phyloP scores from a whole-genome alignment of 371 early-diverging fungal species.

The Phascolomyces articulosus region DNA sequence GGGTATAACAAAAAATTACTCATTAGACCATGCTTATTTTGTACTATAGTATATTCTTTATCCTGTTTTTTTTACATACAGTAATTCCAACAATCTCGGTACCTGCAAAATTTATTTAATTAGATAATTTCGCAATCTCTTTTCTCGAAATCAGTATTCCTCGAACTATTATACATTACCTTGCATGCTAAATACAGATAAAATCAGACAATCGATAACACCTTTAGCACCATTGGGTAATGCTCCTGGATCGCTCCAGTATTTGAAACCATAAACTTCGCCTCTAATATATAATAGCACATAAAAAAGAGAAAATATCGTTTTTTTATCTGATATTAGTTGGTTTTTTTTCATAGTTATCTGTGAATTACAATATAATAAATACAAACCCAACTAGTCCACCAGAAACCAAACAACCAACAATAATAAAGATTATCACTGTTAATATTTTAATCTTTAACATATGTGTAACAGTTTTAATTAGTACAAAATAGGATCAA shows the following conservation, averaged over 20 bases:
- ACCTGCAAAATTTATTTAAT: slow-evolving; percentile 44
- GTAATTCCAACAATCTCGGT: slow-evolving; percentile 73
- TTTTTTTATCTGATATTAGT: too few relatives aligned
- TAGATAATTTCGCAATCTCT: neutral
- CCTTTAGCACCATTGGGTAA: slow-evolving; percentile 76
- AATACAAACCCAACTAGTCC: slow-evolving; percentile 39
- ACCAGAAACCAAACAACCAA: slow-evolving; percentile 55
- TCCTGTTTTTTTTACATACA: slow-evolving; percentile 7
- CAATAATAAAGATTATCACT: slow-evolving; percentile 71
- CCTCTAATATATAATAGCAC: slow-evolving; percentile 45
- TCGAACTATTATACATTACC: neutral
- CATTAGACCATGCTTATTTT: neutral
- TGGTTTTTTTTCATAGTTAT: neutral
- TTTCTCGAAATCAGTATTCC: too few relatives aligned
- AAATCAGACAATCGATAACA: slow-evolving; percentile 68
- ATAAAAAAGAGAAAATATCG: too few relatives aligned
- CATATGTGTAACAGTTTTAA: neutral
- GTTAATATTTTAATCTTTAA: slow-evolving; percentile 66
- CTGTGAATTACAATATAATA: too few relatives aligned
- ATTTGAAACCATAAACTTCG: slow-evolving; percentile 63
- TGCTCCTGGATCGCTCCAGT: slow-evolving; percentile 75
- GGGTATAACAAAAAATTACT: neutral
- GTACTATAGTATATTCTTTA: neutral
- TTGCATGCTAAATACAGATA: slow-evolving; percentile 69
- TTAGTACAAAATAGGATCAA: neutral